Percentiles rank a stretch among this genome's conserved stretches.
Conservation (phyloP, 352 stramenopile genomes). For the Chrysophaeum taylorii region DNA sequence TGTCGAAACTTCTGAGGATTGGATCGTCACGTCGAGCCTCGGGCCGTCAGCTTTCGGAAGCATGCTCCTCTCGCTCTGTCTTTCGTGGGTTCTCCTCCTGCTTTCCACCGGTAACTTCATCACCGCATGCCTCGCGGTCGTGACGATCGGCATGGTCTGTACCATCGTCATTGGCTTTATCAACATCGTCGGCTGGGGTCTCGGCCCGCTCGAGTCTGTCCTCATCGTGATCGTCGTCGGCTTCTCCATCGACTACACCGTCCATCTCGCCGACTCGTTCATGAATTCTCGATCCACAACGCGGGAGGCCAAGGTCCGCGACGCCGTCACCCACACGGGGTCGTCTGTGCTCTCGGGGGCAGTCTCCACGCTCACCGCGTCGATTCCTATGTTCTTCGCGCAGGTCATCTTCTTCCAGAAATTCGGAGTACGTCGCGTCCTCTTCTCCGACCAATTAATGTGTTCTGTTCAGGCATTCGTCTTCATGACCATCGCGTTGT, state of each 20-base stretch:
- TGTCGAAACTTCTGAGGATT: background rate
- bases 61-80: slow-evolving; percentile 25
- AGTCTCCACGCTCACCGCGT: slow-evolving; percentile 32
- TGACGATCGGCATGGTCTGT: slow-evolving; percentile 35
- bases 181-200: slow-evolving; percentile 28
- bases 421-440: too few species aligned
- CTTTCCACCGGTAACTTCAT: slow-evolving; percentile 31
- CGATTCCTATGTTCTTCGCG: slow-evolving; percentile 29
- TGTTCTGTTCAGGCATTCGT: too few species aligned
- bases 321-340: slow-evolving; percentile 20
- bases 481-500: slow-evolving; percentile 32
- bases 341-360: slow-evolving; percentile 28
- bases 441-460: too few species aligned
- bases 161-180: slow-evolving; percentile 30
- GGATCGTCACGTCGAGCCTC: slow-evolving; percentile 14
- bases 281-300: too few species aligned
- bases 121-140: slow-evolving; percentile 27
- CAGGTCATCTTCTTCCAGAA: slow-evolving; percentile 34
- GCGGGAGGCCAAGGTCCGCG: too few species aligned
- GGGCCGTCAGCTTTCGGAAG: slow-evolving; percentile 23
- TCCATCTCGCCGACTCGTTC: slow-evolving; percentile 31
- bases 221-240: slow-evolving; percentile 36
- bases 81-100: slow-evolving; percentile 30
- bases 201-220: slow-evolving; percentile 34
- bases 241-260: slow-evolving; percentile 38